Evolutionary conservation across 768 basidiomycete genomes (phyloP), one percentile per base, ranked within the genome.

Genomic region (Suillus ampliporus): DNA sequence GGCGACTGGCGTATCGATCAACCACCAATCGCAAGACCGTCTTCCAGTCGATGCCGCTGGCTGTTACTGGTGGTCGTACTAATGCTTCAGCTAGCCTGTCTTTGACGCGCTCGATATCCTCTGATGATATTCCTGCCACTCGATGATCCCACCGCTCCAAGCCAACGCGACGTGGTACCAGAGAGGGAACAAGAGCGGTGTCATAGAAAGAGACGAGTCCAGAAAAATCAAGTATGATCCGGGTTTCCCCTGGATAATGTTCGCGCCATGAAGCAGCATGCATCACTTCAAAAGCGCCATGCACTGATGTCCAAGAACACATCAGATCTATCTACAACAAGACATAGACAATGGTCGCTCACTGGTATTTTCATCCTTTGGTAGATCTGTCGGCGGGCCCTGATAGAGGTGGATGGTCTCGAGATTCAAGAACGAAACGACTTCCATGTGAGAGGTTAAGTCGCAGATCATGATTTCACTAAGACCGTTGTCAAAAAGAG

Each of bases 401-500:
- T 0, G 2, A n/a, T 0, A 11, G 26, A 35, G 10, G 41, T 37
- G 40, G 35, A n/a, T n/a, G 37, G 37, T 34, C 4, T 43, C 53
- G 38, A 83, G 66, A 47, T 80, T 74, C 4, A 75, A 64, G 64
- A 81, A 79, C 6, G 83, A 80, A 11, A 79, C 74, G 2, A 75
- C 63, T 9, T 77, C 69, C 10, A 84, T 69, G 5, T 80, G 80
- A 4, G 70, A 65, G 1, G 71, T 74, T 64, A 85, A 83, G 64
- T 83, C 73, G 64, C 83, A 84, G 8, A 83, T 70, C 78, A 83
- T 82, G 17, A 82, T 70, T 68, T 85, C 84, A 61, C 82, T 83
- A 47, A 26, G 19, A 62, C 10, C 1, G n/a, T 31, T n/a, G 8
- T 60, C 14, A 62, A 6, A 9, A 34, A 5, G 7, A 15, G 10